Evolutionary conservation across 1,284 basidiomycete genomes (phyloP), one percentile per base, ranked within the genome.

Genomic region (Gomphus bonarii): DNA sequence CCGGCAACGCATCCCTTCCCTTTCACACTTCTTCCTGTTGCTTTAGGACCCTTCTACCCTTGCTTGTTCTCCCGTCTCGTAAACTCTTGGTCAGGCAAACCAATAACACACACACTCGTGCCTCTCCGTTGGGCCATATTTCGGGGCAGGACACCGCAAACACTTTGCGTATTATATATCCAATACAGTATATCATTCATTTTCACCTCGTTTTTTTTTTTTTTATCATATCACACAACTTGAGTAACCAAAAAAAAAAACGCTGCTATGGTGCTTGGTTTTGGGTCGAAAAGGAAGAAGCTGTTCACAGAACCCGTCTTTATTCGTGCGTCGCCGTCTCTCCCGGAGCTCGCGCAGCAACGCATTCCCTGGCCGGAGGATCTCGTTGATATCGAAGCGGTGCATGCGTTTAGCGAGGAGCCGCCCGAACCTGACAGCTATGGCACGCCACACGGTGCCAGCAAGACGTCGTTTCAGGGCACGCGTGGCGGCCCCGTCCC

Each of bases 341-440:
- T 91, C 43, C 88, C 88, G 54, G 79, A 86, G 65, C 77, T 91
- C 63, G 75, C 74, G 47, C 75, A 82, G 44, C 81, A 82, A 63
- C 84, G 81, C 36, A 84, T 89, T 50, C 81, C 84, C 58, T 91
- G 88, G 88, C 88, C 88, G 28, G 82, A 84, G 69, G 76, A 82
- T 67, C 77, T 91, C 42, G 82, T 91, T 50, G 84, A 90, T 65
- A 73, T 84, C 59, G 72, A 76, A 22, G 78, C 79, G 58, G 49
- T 63, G 40, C 54, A 63, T 25, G 57, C 57, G 76, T 87, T 18
- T 50, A 54, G 58, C 77, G 71, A 80, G 63, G 67, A 63, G 71
- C 50, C 65, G 64, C 67, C 62, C 61, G 64, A 36, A 63, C 62
- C 54, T 70, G 49, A 52, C n/a, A 28, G 14, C 9, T 2, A 35